Evolutionary conservation across 176 grass and related monocot species (phyloP), one percentile per base, ranked within the genome.

Genomic region (Triticum urartu): DNA sequence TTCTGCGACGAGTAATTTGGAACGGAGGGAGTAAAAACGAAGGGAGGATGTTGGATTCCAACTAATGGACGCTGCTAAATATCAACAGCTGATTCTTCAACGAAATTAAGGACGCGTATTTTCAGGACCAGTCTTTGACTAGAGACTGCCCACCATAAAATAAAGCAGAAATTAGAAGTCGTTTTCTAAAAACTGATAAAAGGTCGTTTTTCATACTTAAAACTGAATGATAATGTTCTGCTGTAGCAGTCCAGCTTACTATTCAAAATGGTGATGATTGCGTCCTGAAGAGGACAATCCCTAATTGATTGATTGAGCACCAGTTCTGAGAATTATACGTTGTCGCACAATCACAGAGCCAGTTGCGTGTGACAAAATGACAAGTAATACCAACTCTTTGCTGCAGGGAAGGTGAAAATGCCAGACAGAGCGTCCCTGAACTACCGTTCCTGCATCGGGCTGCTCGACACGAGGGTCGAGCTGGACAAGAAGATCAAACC

Each of bases 401-500:
- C n/a, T 85, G 11, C 77, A 98, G 95, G 93, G 21, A 83, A 89
- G 10, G 21, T 89, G 32, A 86, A 81, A 47, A 40, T 91, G 64
- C 95, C 93, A 2, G 87, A 93, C 21, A 90, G 64, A 43, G 34
- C 24, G 9, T 95, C 93, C 17, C 39, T 81, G 9, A 87, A 66
- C 35, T 95, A 95, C 79, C 86, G 72, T 0, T 92, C 95, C 12
- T 86, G 24, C 64, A 21, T 93, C 25, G 93, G 93, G 54, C 78
- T 95, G 1, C 43, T 95, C 1, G 95, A 98, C 79, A 83, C 71
- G 14, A 75, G 95, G 87, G n/a, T 89, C 4, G 87, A 95, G 14
- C 80, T 98, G 9, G 95, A 98, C 75, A 78, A 80, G 39, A 93
- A 89, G 7, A 92, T 98, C 34, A 86, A 14, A 17, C 87, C 68